Base-by-base conservation (phyloP, 2,329 filamentous ascomycete genomes). In the Pseudocercospora cruenta region DNA sequence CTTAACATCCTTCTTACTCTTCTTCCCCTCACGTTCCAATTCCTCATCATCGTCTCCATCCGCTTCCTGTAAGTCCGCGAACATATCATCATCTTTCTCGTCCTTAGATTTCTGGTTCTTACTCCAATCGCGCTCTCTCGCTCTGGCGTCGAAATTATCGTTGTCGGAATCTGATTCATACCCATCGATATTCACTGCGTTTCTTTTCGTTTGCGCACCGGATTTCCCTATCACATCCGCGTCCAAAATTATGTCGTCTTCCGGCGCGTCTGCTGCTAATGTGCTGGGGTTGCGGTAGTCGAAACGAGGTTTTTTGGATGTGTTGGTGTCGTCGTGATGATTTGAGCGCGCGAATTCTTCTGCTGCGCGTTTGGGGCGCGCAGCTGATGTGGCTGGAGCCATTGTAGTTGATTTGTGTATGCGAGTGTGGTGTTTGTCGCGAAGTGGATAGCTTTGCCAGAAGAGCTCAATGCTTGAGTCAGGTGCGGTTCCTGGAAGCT, bases 121-220 rank as follows among this genome's bases (percentile, higher is more conserved):
- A 8, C 80, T 78, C 14, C 79, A 78, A 14, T 70, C 68, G 10
- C 78, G 79, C 55, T 70, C 73, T 45, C 70, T 67, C 5, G 91
- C 90, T 60, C 91, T 87, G 33, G 86, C 86, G 72, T 95, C 87
- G 78, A 97, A 96, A 53, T 91, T 93, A 76, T 98, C 95, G 70
- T 96, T 94, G 60, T 94, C 96, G 64, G 86, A 88, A 79, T 99
- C 95, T 9, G 91, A 95, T 72, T 98, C 94, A 81, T 98, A 99
- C 59, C 95, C 95, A 75, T 98, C 95, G 47, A 99, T 88, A 75
- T 98, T 97, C 63, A 99, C 92, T 0, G 94, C 95, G 71, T 94
- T 94, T 69, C 95, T 92, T 78, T 97, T 97, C 0, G 93, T 92
- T 47, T 88, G 86, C 33, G 87, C 86, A 1, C 87, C 87, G 19